Evolutionary conservation across 129 eudicot species (phyloP), one percentile per base, ranked within the genome.

Genomic region (Glebionis coronaria): DNA sequence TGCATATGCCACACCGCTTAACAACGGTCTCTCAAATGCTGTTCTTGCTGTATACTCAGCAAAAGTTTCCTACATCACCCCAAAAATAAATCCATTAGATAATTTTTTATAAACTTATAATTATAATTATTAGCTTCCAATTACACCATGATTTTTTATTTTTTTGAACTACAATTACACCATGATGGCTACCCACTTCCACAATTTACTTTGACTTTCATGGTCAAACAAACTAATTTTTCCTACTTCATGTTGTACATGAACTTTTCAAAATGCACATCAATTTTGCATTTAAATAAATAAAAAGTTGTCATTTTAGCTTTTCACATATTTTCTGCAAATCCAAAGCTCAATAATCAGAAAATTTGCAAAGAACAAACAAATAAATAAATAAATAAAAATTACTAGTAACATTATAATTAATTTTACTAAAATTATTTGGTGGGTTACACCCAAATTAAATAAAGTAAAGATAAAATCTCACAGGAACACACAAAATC

Each of bases 11-110:
- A 90, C 97, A 0, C 95, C 95, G 63, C 88, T 86, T 72, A 90
- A 68, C 71, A 90, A 73, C 47, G 97, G 89, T 78, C 97, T 78
- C 84, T 87, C 97, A 55, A 90, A 90, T 54, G 97, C 88, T 54
- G 97, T 90, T 74, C 81, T 87, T 23, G 89, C 89, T 2, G 97
- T 84, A 73, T 90, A 90, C 68, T 87, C 95, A 40, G 95, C 97
- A 84, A 90, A 90, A 49, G 91, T 90, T 76, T 80, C 81, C 95
- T 90, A 83, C 70, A 77, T 81, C 69, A 21, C 10, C 42, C 63
- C 59, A 55, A 19, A 52, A 51, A 52, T 28, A n/a, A 76, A 68
- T 44, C 60, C 40, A 23, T 20, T 73, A 23, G 11, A 35, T 53
- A 15, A 3, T 35, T 4, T 4, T 5, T 42, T 0, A 38, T 12